A percentile compares a stretch with the other conserved stretches of the same genome.
Evolutionary conservation across 805 yeast genomes (phyloP).

Genomic region (Lipomyces starkeyi): DNA sequence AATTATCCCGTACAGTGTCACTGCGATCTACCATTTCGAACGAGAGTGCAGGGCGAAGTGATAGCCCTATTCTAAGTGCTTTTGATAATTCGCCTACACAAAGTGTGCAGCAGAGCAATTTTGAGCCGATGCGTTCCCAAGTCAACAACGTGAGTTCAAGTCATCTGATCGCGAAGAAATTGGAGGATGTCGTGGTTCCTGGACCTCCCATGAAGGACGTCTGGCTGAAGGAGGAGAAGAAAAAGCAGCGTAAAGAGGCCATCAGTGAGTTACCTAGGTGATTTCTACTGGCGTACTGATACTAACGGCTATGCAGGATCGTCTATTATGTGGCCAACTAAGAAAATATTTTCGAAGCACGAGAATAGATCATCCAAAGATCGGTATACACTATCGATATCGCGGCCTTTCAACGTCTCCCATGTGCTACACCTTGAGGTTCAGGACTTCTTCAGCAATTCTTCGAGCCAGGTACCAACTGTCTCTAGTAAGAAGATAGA

Average conservation of each 20-base stretch:
- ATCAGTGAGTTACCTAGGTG: background rate
- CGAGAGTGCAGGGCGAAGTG: background rate
- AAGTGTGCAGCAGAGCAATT: background rate
- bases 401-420: slow-evolving; percentile 33
- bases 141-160: background rate
- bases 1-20: background rate
- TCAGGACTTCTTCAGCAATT: slow-evolving; percentile 18
- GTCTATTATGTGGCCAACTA: slow-evolving; percentile 21
- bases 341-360: background rate
- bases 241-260: slow-evolving; percentile 2
- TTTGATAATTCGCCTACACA: background rate
- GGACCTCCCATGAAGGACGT: slow-evolving; percentile 36
- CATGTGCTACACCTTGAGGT: slow-evolving; percentile 35
- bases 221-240: slow-evolving; percentile 30
- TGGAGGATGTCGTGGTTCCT: slow-evolving; percentile 30
- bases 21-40: background rate
- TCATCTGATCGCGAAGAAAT: slow-evolving; percentile 15
- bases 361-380: background rate
- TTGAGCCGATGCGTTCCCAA: background rate
- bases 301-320: slow-evolving; percentile 10
- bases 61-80: background rate
- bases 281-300: background rate
- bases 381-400: slow-evolving; percentile 9
- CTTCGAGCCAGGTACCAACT: background rate
- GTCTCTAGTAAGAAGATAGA: background rate